phyloP scores from a whole-genome alignment of 2,329 filamentous ascomycete species.

The Byssothecium circinans region DNA sequence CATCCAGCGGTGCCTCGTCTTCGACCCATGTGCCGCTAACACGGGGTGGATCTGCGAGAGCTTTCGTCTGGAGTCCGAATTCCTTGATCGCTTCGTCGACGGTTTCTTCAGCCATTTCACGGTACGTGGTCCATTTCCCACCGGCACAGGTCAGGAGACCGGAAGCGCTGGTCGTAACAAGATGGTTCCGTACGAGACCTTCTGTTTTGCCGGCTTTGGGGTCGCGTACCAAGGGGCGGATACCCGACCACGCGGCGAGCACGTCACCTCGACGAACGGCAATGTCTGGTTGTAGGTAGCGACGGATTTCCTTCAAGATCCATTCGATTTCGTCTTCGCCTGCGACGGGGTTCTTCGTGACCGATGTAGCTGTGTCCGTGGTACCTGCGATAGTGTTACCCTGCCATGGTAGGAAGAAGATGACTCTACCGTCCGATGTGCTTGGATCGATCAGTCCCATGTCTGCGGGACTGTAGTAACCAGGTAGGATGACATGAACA shows the following conservation, averaged over 20 bases:
- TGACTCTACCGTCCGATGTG: slow-evolving; percentile 85
- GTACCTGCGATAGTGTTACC: slow-evolving; percentile 90
- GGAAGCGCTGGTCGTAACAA: slow-evolving; percentile 76
- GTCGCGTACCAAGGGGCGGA: slow-evolving; percentile 82
- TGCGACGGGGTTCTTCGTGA: slow-evolving; percentile 73
- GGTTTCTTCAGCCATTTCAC: slow-evolving; percentile 89
- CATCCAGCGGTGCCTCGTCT: slow-evolving; percentile 71
- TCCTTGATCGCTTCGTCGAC: slow-evolving; percentile 76
- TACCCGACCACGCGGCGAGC: slow-evolving; percentile 87
- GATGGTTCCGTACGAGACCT: slow-evolving; percentile 83
- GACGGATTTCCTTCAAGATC: slow-evolving; percentile 81
- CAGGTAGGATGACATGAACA: slow-evolving; percentile 83
- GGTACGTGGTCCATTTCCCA: slow-evolving; percentile 92
- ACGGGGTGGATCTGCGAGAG: slow-evolving; percentile 62
- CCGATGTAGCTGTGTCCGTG: slow-evolving; percentile 75
- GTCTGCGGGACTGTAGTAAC: slow-evolving; percentile 80
- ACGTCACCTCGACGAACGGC: slow-evolving; percentile 83
- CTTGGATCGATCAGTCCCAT: slow-evolving; percentile 88
- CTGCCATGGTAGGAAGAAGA: slow-evolving; percentile 93
- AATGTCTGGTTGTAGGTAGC: slow-evolving; percentile 82
- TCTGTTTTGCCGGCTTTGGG: slow-evolving; percentile 84
- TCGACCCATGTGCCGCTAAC: slow-evolving; percentile 73
- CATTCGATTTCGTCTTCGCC: slow-evolving; percentile 84
- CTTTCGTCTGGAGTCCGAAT: slow-evolving; percentile 63
- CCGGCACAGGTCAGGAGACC: slow-evolving; percentile 83